phyloP scores from a whole-genome alignment of 1,284 basidiomycete genomes.

The Fomitopsis betulina region DNA sequence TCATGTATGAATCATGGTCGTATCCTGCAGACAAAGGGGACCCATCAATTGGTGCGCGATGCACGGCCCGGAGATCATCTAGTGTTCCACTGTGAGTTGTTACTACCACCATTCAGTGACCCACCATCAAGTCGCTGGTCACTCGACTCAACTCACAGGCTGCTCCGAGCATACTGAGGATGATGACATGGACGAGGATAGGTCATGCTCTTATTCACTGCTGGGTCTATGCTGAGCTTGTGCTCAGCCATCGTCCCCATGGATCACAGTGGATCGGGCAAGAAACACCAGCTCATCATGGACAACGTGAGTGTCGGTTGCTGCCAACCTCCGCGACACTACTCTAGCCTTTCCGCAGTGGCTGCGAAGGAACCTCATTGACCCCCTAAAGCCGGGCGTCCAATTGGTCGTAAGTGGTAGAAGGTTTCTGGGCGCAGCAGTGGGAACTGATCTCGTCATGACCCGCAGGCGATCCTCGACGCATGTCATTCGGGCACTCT shows the following conservation, averaged over 20 bases:
- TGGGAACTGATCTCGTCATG: not conserved
- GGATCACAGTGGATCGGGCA: slow-evolving; percentile 18
- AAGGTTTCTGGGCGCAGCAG: not conserved
- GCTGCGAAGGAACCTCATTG: slow-evolving; percentile 34
- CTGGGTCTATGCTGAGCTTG: not conserved
- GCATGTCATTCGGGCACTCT: slow-evolving; percentile 45
- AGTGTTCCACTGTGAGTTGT: slow-evolving; percentile 13
- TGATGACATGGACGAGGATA: slow-evolving; percentile 32
- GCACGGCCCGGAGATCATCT: slow-evolving; percentile 12
- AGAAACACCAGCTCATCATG: slow-evolving; percentile 12
- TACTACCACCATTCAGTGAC: not conserved
- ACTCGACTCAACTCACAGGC: slow-evolving; percentile 14
- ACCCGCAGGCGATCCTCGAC: slow-evolving; percentile 36
- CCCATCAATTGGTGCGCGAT: slow-evolving; percentile 8
- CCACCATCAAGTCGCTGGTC: slow-evolving; percentile 11
- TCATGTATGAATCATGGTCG: not conserved
- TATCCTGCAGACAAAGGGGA: slow-evolving; percentile 6
- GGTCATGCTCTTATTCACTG: not conserved
- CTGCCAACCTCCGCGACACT: not conserved
- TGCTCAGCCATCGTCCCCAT: slow-evolving; percentile 12
- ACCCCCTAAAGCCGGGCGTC: slow-evolving; percentile 35
- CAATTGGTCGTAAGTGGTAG: slow-evolving; percentile 27
- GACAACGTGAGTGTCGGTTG: slow-evolving; percentile 31
- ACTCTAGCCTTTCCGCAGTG: slow-evolving; percentile 22
- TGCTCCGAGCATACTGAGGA: slow-evolving; percentile 12